A percentile compares a stretch with the other conserved stretches of the same genome.
Conservation (phyloP, 2,329 filamentous ascomycete species). For the Sarocladiaceae sp. region DNA sequence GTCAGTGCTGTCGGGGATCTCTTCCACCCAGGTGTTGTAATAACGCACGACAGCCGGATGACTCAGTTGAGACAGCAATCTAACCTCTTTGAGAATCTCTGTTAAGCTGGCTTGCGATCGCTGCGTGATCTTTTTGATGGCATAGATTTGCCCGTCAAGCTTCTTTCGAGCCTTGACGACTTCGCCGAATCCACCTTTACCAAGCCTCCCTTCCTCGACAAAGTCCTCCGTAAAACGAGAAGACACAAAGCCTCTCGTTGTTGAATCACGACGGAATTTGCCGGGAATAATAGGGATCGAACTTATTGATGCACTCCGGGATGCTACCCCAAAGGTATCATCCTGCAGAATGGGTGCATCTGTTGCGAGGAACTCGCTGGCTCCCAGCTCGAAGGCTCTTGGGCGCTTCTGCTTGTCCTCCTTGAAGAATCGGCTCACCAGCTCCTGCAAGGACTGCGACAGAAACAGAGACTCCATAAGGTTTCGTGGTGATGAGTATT, state of each 20-base stretch:
- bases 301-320: conserved; percentile 37
- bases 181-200: conserved; percentile 92
- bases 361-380: conserved; percentile 63
- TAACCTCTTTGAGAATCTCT: conserved; percentile 79
- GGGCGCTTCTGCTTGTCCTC: conserved; percentile 78
- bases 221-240: conserved; percentile 84
- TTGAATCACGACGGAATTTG: conserved; percentile 59
- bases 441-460: conserved; percentile 71
- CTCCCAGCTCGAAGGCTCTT: conserved; percentile 69
- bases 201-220: conserved; percentile 81
- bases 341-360: conserved; percentile 56
- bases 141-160: conserved; percentile 88
- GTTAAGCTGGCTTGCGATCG: conserved; percentile 74
- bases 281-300: conserved; percentile 39
- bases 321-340: conserved; percentile 34
- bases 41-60: conserved; percentile 86
- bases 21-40: conserved; percentile 92
- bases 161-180: conserved; percentile 95
- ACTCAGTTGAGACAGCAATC: conserved; percentile 85
- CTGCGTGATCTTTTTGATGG: conserved; percentile 93
- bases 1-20: conserved; percentile 49
- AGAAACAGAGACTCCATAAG: conserved; percentile 68
- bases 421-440: conserved; percentile 81
- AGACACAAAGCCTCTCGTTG: conserved; percentile 49
- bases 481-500: conserved; percentile 73